Percentiles rank a stretch among this genome's conserved stretches.
Conservation (phyloP, 2,329 filamentous ascomycete species). For the Aspergillus sclerotialis region DNA sequence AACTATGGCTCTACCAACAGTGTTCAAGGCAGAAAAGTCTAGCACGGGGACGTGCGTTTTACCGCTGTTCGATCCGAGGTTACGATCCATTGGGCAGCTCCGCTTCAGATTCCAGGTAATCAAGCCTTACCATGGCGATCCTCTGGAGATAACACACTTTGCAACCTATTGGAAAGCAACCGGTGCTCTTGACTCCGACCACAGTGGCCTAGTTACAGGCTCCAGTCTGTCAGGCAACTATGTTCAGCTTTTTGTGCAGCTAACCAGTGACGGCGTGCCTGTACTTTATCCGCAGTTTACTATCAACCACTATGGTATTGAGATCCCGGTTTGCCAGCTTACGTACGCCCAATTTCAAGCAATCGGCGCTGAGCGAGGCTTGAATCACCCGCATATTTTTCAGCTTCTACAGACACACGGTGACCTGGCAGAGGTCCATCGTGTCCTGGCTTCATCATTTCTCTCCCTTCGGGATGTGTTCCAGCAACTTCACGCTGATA, state of each 20-base stretch:
- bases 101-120: slow-evolving; percentile 94
- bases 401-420: slow-evolving; percentile 25
- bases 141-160: slow-evolving; percentile 94
- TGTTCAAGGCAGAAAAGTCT: slow-evolving; percentile 69
- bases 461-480: slow-evolving; percentile 74
- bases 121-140: slow-evolving; percentile 87
- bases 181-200: slow-evolving; percentile 79
- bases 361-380: slow-evolving; percentile 33
- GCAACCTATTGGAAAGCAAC: slow-evolving; percentile 99
- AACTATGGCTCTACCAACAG: slow-evolving; percentile 80
- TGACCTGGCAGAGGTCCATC: slow-evolving; percentile 60
- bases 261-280: slow-evolving; percentile 79
- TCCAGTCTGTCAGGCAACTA: slow-evolving; percentile 96
- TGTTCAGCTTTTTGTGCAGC: slow-evolving; percentile 81
- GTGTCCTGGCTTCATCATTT: slow-evolving; percentile 66
- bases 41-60: slow-evolving; percentile 76
- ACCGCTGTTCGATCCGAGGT: slow-evolving; percentile 83
- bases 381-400: slow-evolving; percentile 19
- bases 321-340: slow-evolving; percentile 74
- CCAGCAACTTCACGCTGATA: slow-evolving; percentile 62
- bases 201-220: slow-evolving; percentile 82
- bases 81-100: slow-evolving; percentile 87
- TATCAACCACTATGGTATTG: slow-evolving; percentile 65
- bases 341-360: slow-evolving; percentile 54
- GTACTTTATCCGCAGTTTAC: slow-evolving; percentile 85